These are phyloP conservation scores for Torulaspora delbrueckii DNA, from an alignment of 805 yeast species.

Conservation along the genomic window DNA sequence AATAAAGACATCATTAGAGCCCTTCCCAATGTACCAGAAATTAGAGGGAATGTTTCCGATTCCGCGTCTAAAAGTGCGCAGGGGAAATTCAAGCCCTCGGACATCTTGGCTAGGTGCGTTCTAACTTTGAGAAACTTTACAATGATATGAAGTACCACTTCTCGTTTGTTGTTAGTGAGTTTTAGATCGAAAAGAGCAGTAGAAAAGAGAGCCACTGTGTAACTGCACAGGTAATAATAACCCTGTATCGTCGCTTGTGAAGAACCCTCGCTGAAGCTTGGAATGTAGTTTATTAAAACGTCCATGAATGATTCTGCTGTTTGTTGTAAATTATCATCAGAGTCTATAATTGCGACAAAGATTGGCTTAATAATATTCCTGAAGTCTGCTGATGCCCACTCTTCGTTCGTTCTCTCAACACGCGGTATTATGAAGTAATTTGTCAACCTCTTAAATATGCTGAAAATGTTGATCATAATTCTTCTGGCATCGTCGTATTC, in stretches of 20 bases:
- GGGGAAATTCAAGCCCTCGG: conserved; percentile 26
- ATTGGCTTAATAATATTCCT: conserved; percentile 37
- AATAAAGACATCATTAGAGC: conserved; percentile 49
- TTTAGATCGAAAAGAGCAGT: conserved; percentile 33
- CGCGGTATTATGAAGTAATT: conserved; percentile 27
- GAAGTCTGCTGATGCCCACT: conserved; percentile 25
- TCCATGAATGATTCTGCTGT: conserved; percentile 39
- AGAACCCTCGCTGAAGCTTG: conserved; percentile 22
- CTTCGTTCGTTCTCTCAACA: conserved; percentile 13
- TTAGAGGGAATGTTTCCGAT: conserved; percentile 28
- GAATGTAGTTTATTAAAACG: conserved; percentile 27
- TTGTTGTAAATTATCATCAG: conserved; percentile 34
- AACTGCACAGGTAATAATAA: conserved; percentile 34
- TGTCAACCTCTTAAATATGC: conserved; percentile 29
- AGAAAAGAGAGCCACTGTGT: conserved; percentile 38
- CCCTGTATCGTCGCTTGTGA: conserved; percentile 34
- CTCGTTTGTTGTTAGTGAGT: conserved; percentile 31
- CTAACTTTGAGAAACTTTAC: conserved; percentile 40
- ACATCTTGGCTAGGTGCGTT: conserved; percentile 26
- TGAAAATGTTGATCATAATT: conserved; percentile 30
- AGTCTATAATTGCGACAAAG: conserved; percentile 37
- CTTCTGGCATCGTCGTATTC: conserved; percentile 24
- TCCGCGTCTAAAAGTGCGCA: conserved; percentile 27
- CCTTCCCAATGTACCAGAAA: conserved; percentile 45
- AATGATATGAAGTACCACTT: conserved; percentile 38